Percentiles rank a stretch among this genome's conserved stretches.
Conservation (phyloP, 345 rosid genomes). For the Hibiscus trionum region DNA sequence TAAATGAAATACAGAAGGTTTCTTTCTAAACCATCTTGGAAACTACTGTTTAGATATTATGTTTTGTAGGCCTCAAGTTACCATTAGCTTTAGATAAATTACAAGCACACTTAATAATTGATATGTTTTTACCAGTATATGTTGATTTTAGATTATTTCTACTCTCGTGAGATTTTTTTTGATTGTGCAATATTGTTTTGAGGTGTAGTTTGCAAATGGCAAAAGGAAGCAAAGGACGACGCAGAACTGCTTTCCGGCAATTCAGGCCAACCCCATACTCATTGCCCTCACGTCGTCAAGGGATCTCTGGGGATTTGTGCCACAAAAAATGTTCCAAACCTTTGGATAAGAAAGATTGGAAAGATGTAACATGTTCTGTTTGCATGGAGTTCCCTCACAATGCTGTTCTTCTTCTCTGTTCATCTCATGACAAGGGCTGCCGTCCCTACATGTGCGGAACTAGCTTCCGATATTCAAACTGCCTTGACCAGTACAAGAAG, state of each 20-base stretch:
- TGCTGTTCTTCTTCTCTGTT: constrained; percentile 93
- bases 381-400: constrained; percentile 59
- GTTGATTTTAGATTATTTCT: not conserved
- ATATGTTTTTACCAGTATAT: not conserved
- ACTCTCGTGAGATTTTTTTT: not conserved
- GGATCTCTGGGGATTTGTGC: constrained; percentile 27
- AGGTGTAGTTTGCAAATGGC: constrained; percentile 8
- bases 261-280: constrained; percentile 52
- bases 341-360: not conserved
- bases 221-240: constrained; percentile 30
- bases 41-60: not conserved
- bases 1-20: not conserved
- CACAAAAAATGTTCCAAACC: constrained; percentile 40
- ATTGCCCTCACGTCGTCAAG: constrained; percentile 24
- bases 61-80: not conserved
- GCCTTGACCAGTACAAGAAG: not conserved
- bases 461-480: constrained; percentile 46
- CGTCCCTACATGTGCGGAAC: constrained; percentile 98
- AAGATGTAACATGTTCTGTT: not conserved
- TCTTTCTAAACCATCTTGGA: not conserved
- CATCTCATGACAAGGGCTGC: constrained; percentile 94
- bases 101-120: not conserved
- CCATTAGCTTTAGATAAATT: not conserved
- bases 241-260: constrained; percentile 45
- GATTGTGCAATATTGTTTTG: not conserved